Evolutionary conservation across 1,139 yeast species (phyloP).

Genomic region (Debaryomycetaceae sp.): DNA sequence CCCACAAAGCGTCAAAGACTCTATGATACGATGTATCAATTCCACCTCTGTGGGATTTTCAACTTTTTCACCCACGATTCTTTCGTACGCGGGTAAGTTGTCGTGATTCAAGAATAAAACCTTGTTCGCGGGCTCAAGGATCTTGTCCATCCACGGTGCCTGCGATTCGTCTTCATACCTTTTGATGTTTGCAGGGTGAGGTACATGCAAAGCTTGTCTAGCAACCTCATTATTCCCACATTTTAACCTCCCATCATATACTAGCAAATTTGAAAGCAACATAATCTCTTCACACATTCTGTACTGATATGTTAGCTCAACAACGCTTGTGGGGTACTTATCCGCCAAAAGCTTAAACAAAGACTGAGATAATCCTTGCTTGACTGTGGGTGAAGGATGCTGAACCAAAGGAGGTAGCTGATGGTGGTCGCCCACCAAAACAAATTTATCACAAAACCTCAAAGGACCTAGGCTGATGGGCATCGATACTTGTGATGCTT

Average conservation of each 20-base stretch:
- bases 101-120: slow-evolving; percentile 85
- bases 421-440: slow-evolving; percentile 91
- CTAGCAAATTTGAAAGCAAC: slow-evolving; percentile 72
- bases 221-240: slow-evolving; percentile 73
- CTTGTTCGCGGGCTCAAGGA: slow-evolving; percentile 33
- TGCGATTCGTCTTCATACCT: slow-evolving; percentile 4
- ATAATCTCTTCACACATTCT: slow-evolving; percentile 91
- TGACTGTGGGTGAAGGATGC: slow-evolving; percentile 50
- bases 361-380: slow-evolving; percentile 69
- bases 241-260: slow-evolving; percentile 68
- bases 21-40: slow-evolving; percentile 59
- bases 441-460: slow-evolving; percentile 68
- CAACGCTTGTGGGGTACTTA: slow-evolving; percentile 64
- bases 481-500: slow-evolving; percentile 91
- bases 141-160: slow-evolving; percentile 28
- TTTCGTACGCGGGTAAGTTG: slow-evolving; percentile 55
- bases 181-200: slow-evolving; percentile 25
- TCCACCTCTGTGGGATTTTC: slow-evolving; percentile 72
- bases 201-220: slow-evolving; percentile 46
- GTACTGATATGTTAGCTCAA: slow-evolving; percentile 76
- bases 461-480: slow-evolving; percentile 91
- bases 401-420: slow-evolving; percentile 86
- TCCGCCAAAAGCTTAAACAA: slow-evolving; percentile 72
- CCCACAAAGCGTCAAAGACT: slow-evolving; percentile 57
- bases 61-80: slow-evolving; percentile 56